Percentiles rank a stretch among this genome's conserved stretches.
These are phyloP conservation scores for Elsinoe batatas DNA, from an alignment of 2,329 filamentous ascomycete genomes.

Conservation along the genomic window DNA sequence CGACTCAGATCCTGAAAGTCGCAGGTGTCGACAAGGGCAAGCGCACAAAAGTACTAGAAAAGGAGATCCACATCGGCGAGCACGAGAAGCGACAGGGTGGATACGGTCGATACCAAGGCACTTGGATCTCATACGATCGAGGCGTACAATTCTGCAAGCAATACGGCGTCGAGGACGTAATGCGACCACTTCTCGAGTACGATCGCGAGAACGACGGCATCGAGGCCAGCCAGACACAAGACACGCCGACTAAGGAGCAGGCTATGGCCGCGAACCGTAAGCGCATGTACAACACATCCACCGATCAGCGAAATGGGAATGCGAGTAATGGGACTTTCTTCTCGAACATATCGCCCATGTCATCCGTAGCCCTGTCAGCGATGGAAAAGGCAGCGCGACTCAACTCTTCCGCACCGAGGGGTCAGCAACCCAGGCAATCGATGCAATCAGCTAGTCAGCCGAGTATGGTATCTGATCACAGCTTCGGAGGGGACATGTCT, in stretches of 20 bases:
- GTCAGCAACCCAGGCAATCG: constrained; percentile 50
- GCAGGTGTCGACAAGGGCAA: constrained; percentile 96
- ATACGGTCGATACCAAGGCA: constrained; percentile 98
- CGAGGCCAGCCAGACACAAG: constrained; percentile 62
- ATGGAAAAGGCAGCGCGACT: constrained; percentile 88
- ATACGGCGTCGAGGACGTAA: constrained; percentile 64
- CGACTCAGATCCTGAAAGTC: constrained; percentile 95
- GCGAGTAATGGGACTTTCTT: constrained; percentile 77
- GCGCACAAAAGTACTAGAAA: constrained; percentile 93
- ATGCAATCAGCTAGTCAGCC: constrained; percentile 72
- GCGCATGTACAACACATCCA: constrained; percentile 70
- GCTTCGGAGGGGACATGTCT: constrained; percentile 32
- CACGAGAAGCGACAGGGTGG: constrained; percentile 98
- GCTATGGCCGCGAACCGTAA: constrained; percentile 91
- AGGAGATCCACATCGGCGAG: constrained; percentile 90
- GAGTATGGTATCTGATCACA: constrained; percentile 43
- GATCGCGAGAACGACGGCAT: constrained; percentile 68
- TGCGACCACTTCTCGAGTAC: constrained; percentile 67
- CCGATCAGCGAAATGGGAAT: constrained; percentile 49
- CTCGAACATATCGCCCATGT: constrained; percentile 89
- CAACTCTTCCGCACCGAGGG: constrained; percentile 70
- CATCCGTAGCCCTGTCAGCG: constrained; percentile 84
- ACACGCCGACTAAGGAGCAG: constrained; percentile 96
- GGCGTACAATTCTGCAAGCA: constrained; percentile 83
- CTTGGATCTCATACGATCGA: constrained; percentile 91